phyloP scores from a whole-genome alignment of 148 eudicot genomes.

The Talinum fruticosum region DNA sequence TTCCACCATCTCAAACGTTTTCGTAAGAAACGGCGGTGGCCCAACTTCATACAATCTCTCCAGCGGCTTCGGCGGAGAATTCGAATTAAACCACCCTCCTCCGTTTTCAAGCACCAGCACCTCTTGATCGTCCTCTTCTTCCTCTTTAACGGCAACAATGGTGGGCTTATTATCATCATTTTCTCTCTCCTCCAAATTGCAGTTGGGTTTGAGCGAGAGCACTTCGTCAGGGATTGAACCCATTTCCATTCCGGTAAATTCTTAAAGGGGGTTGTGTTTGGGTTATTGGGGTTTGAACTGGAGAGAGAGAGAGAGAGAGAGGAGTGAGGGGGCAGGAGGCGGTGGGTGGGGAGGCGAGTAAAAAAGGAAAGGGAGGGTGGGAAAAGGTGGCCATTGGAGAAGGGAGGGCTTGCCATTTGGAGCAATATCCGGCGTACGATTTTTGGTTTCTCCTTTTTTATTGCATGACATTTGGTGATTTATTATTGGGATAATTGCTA shows the following conservation, averaged over 20 bases:
- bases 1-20: conserved; percentile 70
- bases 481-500: background rate
- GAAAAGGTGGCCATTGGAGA: background rate
- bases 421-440: conserved; percentile 4
- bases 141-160: background rate
- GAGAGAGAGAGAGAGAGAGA: background rate
- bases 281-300: background rate
- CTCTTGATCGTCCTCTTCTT: background rate
- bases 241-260: background rate
- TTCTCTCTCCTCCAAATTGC: background rate
- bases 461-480: background rate
- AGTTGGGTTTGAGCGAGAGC: background rate
- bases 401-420: conserved; percentile 24
- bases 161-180: background rate
- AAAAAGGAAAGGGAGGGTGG: background rate
- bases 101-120: background rate
- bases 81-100: background rate
- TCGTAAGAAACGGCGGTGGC: conserved; percentile 62
- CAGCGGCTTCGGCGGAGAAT: conserved; percentile 32
- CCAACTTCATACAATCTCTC: conserved; percentile 45
- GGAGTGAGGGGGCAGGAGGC: background rate
- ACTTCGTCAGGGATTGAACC: background rate
- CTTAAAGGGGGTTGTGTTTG: background rate
- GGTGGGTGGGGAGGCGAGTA: background rate
- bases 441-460: background rate